A percentile compares a stretch with the other conserved stretches of the same genome.
Conservation (phyloP, 2,329 filamentous ascomycete species). For the Neopestalotiopsis clavispora region DNA sequence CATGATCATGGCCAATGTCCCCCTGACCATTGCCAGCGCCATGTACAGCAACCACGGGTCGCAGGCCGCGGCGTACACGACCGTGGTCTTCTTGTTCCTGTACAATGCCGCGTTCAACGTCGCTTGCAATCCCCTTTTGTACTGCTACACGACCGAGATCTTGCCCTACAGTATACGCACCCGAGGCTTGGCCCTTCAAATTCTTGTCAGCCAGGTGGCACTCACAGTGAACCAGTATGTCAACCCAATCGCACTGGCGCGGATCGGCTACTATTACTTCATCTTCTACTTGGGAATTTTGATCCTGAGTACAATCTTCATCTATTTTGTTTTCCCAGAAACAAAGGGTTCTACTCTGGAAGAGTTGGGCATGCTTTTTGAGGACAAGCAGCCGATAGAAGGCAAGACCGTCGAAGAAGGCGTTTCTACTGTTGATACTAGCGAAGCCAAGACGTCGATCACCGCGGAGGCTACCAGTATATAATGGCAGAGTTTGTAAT, state of each 20-base stretch:
- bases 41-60: slow-evolving; percentile 30
- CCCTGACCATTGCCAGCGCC: slow-evolving; percentile 41
- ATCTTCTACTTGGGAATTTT: slow-evolving; percentile 58
- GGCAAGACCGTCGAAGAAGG: neutral
- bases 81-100: slow-evolving; percentile 44
- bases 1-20: slow-evolving; percentile 36
- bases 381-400: slow-evolving; percentile 36
- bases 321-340: slow-evolving; percentile 50
- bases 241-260: slow-evolving; percentile 56
- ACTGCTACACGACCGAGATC: slow-evolving; percentile 56
- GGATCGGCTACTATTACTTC: slow-evolving; percentile 60
- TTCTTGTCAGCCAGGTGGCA: slow-evolving; percentile 32
- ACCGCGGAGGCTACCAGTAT: neutral
- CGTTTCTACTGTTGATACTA: neutral
- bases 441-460: neutral
- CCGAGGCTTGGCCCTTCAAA: slow-evolving; percentile 42
- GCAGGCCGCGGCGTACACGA: slow-evolving; percentile 37
- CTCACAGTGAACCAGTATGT: slow-evolving; percentile 45
- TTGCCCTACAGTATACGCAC: slow-evolving; percentile 57
- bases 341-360: slow-evolving; percentile 56
- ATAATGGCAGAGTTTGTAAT: neutral
- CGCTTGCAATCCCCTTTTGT: slow-evolving; percentile 57
- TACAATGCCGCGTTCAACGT: slow-evolving; percentile 58
- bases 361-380: slow-evolving; percentile 63
- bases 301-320: slow-evolving; percentile 44